Evolutionary conservation across 352 stramenopile species (phyloP), one percentile per base, ranked within the genome.

Genomic region (Globisporangium perplexum): DNA sequence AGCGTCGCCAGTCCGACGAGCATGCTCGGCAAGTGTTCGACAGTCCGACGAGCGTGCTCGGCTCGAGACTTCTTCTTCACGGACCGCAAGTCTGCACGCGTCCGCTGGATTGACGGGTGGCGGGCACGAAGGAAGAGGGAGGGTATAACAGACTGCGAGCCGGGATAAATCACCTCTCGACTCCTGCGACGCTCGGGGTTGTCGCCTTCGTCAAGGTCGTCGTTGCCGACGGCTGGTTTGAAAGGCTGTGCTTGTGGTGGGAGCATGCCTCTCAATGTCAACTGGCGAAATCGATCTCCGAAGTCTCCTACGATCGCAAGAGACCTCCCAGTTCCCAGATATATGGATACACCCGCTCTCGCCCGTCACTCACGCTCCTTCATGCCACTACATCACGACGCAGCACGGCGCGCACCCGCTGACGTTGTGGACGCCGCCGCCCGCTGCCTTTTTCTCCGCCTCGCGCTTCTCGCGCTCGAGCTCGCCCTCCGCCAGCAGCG

Each of bases 401-500:
- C 79, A 90, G 56, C 79, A 90, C 49, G 74, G 55, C 12, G 73
- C 65, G 50, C 79, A 90, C n/a, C 63, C 53, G 24, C 62, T 55
- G n/a, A 77, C 57, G 48, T 45, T 41, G 50, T 39, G 57, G 63
- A 47, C 50, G 7, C 54, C 30, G 7, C 54, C 30, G 54, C 60
- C 57, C 28, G 51, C 69, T 55, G n/a, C 47, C 18, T 65, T 70
- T 33, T 55, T 70, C 38, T 55, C 67, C 3, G 60, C 57, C 24
- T 64, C 51, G 7, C 57, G 60, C 24, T 69, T 59, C 36, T 71
- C 50, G 15, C 65, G 64, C 36, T 72, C 50, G 22, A 59, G 50
- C 28, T 80, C 80, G 6, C 72, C 63, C 57, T 83, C 73, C 10
- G 43, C 65, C 36, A 74, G 42, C 6, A 86, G 58, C 43, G 63